Conservation (phyloP, 1,284 basidiomycete species). For the Sanghuangporus baumii region DNA sequence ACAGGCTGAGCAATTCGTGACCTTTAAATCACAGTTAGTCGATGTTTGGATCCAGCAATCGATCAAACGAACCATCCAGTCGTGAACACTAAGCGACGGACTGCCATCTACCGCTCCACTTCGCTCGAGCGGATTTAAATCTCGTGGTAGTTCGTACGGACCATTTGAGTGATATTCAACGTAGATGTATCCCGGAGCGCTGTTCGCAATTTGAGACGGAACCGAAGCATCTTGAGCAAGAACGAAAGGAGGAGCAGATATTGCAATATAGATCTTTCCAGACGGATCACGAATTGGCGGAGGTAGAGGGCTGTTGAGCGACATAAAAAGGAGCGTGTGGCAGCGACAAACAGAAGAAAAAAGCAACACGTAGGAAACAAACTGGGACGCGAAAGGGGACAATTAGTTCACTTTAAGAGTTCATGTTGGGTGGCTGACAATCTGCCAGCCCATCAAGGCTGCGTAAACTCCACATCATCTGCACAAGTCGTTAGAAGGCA, state of each 20-base stretch:
- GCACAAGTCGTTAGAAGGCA: no score
- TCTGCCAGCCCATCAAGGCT: background rate
- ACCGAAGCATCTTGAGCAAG: background rate
- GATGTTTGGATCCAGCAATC: background rate
- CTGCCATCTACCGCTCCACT: background rate
- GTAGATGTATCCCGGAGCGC: slow-evolving; percentile 10
- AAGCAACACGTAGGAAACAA: background rate
- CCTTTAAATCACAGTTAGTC: background rate
- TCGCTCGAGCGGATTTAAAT: background rate
- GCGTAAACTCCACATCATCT: background rate
- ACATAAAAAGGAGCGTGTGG: slow-evolving; percentile 14
- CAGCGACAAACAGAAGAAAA: background rate
- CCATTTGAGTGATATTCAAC: slow-evolving; percentile 1
- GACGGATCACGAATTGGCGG: slow-evolving; percentile 15
- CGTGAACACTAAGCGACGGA: background rate
- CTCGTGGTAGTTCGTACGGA: background rate
- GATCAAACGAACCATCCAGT: slow-evolving; percentile 14
- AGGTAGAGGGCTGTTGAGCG: slow-evolving; percentile 8
- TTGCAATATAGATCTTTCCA: slow-evolving; percentile 17
- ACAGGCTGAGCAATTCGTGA: background rate
- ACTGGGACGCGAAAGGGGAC: background rate
- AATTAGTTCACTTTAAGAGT: background rate
- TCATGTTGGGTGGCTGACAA: background rate
- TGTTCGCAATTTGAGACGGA: background rate
- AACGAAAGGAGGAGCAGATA: slow-evolving; percentile 17